Base-by-base conservation (phyloP, 352 stramenopile genomes). In the Phytophthora sp. region DNA sequence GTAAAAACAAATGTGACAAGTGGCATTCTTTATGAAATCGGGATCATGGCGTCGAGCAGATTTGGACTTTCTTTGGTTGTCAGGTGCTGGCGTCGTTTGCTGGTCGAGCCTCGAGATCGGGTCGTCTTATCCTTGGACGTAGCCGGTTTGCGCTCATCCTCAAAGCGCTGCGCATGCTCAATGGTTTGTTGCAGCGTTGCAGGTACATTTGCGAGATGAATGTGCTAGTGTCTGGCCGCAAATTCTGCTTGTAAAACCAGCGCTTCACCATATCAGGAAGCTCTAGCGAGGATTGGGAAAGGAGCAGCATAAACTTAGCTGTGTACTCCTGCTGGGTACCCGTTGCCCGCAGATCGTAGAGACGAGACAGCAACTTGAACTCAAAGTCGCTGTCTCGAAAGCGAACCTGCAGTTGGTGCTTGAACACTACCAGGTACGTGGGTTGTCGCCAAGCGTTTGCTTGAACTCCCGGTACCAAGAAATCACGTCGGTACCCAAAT, bases 181-280 rank as follows among this genome's bases (percentile, higher is more conserved):
- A 11, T 46, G 2, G 39, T 27, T 2, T 46, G 7, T 23, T 46
- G 18, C 20, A 46, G 35, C 3, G 20, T 27, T 46, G 20, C 27
- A 3, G 20, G 39, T 6, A 46, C 18, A 46, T 46, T 46, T 46
- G 20, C 0, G n/a, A 27, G 1, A 27, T 46, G 39, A 3, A 20
- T 16, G 45, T 53, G 30, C 47, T 46, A 30, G 23, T 38, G 16
- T 42, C 12, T 6, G 12, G 7, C 3, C 16, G 35, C 16, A 20
- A 16, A 42, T 42, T n/a, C 12, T 42, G 35, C 35, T 53, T 42
- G 8, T 39, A 55, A 42, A 55, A 45, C 42, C 21, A 55, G 15
- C 55, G 55, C 30, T 63, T 63, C 23, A 55, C 46, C 33, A 63
- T 47, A 7, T 55, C 55, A 27, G 42, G 55, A 24, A 63, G 46